Percentiles rank a stretch among this genome's conserved stretches.
phyloP scores from a whole-genome alignment of 306 rosid genomes.

The Hippophae rhamnoides region DNA sequence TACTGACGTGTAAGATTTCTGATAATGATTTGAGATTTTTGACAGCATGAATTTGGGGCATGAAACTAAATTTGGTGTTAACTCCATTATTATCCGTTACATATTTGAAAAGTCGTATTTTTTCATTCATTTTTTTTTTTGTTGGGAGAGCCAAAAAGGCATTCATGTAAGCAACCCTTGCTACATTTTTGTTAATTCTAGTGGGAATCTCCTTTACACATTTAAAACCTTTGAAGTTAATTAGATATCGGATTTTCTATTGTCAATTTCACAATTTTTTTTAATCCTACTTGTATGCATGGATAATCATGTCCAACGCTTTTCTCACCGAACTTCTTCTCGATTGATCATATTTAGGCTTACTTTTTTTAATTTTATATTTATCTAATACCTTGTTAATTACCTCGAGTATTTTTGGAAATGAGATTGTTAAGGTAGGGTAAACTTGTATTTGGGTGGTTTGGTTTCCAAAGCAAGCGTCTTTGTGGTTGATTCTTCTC shows the following conservation, averaged over 20 bases:
- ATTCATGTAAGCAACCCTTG: not conserved
- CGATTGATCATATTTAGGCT: no score
- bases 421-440: no score
- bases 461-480: no score
- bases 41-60: no score
- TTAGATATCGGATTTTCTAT: not conserved
- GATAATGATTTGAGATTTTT: no score
- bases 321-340: no score
- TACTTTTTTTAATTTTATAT: no score
- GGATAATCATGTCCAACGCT: not conserved
- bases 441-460: no score
- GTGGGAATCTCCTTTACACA: not conserved
- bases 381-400: no score
- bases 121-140: not conserved
- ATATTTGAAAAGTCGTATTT: not conserved
- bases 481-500: no score
- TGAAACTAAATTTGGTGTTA: not conserved
- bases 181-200: not conserved
- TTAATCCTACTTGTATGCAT: not conserved
- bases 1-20: no score
- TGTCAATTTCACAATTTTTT: not conserved
- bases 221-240: not conserved
- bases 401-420: no score
- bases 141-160: not conserved
- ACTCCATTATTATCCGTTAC: not conserved